Conservation (phyloP, 352 stramenopile genomes). For the Phytophthora pistaciae region DNA sequence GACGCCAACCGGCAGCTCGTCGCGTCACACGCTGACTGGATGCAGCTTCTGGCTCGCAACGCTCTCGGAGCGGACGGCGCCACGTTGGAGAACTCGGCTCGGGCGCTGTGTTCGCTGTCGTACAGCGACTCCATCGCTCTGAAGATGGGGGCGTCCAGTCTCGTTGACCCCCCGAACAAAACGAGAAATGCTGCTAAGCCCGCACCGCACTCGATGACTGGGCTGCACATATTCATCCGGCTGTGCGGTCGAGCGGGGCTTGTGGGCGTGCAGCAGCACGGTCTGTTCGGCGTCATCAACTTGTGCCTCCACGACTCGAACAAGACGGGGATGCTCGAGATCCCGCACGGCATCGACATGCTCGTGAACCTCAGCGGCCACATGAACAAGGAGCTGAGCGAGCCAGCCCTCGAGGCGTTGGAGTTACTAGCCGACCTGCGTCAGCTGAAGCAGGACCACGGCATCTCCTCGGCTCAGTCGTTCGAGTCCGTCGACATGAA, state of each 20-base stretch:
- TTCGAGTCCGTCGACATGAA: constrained; percentile 66
- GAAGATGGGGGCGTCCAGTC: constrained; percentile 44
- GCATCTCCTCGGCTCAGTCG: constrained; percentile 34
- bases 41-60: constrained; percentile 66
- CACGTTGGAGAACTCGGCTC: constrained; percentile 73
- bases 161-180: constrained; percentile 17
- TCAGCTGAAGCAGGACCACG: constrained; percentile 46
- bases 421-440: constrained; percentile 81
- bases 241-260: constrained; percentile 45
- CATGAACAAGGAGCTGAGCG: constrained; percentile 63
- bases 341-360: constrained; percentile 80
- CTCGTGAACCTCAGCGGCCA: constrained; percentile 81
- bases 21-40: constrained; percentile 56
- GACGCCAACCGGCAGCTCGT: constrained; percentile 87
- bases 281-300: constrained; percentile 83
- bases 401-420: constrained; percentile 78
- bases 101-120: constrained; percentile 81
- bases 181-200: not conserved
- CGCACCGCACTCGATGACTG: constrained; percentile 31
- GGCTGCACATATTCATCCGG: constrained; percentile 58
- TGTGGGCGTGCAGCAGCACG: constrained; percentile 63
- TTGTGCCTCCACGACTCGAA: constrained; percentile 87
- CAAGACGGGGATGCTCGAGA: constrained; percentile 78
- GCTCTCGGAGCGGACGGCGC: constrained; percentile 42
- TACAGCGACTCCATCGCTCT: constrained; percentile 87